Evolutionary conservation across 805 yeast genomes (phyloP).

Genomic region (Tetrapisispora pingtungensis): DNA sequence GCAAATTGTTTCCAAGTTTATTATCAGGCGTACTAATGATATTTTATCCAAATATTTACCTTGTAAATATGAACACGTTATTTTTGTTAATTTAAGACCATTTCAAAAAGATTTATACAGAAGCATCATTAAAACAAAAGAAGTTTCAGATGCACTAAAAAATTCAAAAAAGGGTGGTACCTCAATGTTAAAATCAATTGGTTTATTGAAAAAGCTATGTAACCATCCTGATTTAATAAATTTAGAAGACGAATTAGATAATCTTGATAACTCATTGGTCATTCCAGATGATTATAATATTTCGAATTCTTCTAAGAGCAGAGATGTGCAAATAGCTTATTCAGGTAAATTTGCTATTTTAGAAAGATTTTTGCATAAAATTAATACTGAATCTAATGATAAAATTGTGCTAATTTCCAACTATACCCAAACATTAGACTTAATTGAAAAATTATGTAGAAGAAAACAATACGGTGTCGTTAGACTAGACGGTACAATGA

Average conservation of each 20-base stretch:
- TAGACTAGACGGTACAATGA: slow-evolving; percentile 88
- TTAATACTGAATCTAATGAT: slow-evolving; percentile 75
- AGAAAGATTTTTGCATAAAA: slow-evolving; percentile 72
- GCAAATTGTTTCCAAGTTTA: slow-evolving; percentile 72
- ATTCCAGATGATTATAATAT: slow-evolving; percentile 63
- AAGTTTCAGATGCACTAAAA: slow-evolving; percentile 46
- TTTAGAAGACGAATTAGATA: slow-evolving; percentile 49
- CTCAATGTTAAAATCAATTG: slow-evolving; percentile 86
- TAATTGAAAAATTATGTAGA: slow-evolving; percentile 82
- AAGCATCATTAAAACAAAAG: slow-evolving; percentile 71
- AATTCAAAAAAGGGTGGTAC: slow-evolving; percentile 13
- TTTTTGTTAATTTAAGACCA: slow-evolving; percentile 77
- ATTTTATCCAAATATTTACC: slow-evolving; percentile 89
- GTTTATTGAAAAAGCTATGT: slow-evolving; percentile 78
- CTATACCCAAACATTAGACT: slow-evolving; percentile 87
- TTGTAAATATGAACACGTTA: slow-evolving; percentile 91
- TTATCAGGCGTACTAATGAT: slow-evolving; percentile 92
- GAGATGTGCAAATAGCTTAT: slow-evolving; percentile 65
- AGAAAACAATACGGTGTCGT: slow-evolving; percentile 61
- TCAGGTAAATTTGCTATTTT: slow-evolving; percentile 83
- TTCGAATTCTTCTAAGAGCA: slow-evolving; percentile 20
- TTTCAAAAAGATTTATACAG: slow-evolving; percentile 64
- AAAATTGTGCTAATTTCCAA: slow-evolving; percentile 91
- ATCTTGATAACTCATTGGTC: slow-evolving; percentile 42
- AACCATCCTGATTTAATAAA: slow-evolving; percentile 84